Percentiles rank a stretch among this genome's conserved stretches.
Conservation (phyloP, 2,329 filamentous ascomycete species). For the Pseudogymnoascus sp. region DNA sequence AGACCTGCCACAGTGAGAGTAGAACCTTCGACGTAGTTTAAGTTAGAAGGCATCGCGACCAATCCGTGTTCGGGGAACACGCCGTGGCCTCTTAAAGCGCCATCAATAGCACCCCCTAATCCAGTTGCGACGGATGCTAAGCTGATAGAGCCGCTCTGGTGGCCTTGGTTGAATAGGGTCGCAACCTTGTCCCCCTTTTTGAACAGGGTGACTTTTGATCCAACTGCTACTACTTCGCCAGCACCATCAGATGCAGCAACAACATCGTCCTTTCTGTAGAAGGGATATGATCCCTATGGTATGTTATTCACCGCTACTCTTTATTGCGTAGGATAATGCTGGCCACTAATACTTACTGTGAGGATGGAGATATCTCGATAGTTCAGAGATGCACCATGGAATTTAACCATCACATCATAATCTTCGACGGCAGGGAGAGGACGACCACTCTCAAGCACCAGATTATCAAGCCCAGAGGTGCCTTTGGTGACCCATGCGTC, state of each 20-base stretch:
- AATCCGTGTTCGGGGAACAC: slow-evolving; percentile 50
- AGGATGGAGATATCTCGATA: slow-evolving; percentile 34
- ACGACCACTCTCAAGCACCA: slow-evolving; percentile 36
- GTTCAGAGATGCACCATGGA: slow-evolving; percentile 34
- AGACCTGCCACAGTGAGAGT: slow-evolving; percentile 47
- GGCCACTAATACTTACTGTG: slow-evolving; percentile 20
- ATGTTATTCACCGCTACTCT: neutral
- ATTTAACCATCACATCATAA: slow-evolving; percentile 49
- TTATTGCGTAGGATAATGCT: neutral
- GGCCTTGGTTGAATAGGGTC: slow-evolving; percentile 50
- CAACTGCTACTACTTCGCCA: slow-evolving; percentile 43
- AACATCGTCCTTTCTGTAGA: slow-evolving; percentile 19
- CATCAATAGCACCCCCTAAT: slow-evolving; percentile 48
- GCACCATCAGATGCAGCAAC: slow-evolving; percentile 36
- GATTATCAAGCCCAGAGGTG: slow-evolving; percentile 40
- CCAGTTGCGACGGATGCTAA: slow-evolving; percentile 34
- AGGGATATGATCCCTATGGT: slow-evolving; percentile 23
- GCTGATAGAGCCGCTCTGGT: slow-evolving; percentile 24
- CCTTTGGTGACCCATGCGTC: slow-evolving; percentile 44
- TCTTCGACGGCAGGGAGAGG: slow-evolving; percentile 37
- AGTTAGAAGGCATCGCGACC: slow-evolving; percentile 47
- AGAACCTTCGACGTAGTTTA: slow-evolving; percentile 40
- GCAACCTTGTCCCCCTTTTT: slow-evolving; percentile 52
- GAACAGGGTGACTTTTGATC: slow-evolving; percentile 48
- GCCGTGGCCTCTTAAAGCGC: slow-evolving; percentile 41